These are phyloP conservation scores for Craterostigma plantagineum DNA, from an alignment of 257 asterid genomes.

Conservation along the genomic window DNA sequence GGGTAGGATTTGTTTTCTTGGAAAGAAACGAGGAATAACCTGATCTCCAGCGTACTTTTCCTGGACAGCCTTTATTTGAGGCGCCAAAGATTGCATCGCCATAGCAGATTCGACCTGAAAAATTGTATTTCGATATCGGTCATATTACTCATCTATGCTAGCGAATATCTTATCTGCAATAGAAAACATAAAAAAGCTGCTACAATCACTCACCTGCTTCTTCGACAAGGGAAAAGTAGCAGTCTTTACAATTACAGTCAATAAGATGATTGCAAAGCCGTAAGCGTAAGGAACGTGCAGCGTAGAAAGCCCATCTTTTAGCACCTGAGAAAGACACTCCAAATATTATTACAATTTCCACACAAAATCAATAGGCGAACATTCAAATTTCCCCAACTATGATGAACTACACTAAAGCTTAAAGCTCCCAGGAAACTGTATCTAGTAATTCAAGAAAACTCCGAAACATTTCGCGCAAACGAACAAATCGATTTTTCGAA, in stretches of 20 bases:
- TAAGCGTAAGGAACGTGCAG: conserved; percentile 82
- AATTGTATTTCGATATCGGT: neutral
- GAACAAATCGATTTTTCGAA: too few relatives aligned
- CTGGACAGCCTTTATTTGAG: conserved; percentile 97
- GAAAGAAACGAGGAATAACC: conserved; percentile 26
- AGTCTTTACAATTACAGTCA: conserved; percentile 79
- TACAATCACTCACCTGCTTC: conserved; percentile 59
- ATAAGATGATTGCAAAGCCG: conserved; percentile 89
- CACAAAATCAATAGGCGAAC: too few relatives aligned
- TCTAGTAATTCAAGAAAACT: too few relatives aligned
- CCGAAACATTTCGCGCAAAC: too few relatives aligned
- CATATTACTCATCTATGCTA: too few relatives aligned
- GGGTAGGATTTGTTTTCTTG: too few relatives aligned
- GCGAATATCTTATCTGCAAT: neutral
- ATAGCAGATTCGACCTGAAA: conserved; percentile 94
- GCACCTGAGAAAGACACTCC: conserved; percentile 41
- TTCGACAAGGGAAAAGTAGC: conserved; percentile 89
- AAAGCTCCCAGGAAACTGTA: too few relatives aligned
- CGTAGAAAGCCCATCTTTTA: conserved; percentile 80
- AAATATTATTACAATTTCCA: neutral
- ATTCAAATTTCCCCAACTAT: too few relatives aligned
- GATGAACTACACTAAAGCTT: too few relatives aligned
- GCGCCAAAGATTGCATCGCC: conserved; percentile 92
- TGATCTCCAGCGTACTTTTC: conserved; percentile 93
- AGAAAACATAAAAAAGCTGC: conserved; percentile 4